These are phyloP conservation scores for Rubroboletus pulcherrimus DNA, from an alignment of 768 basidiomycete genomes.

Conservation along the genomic window DNA sequence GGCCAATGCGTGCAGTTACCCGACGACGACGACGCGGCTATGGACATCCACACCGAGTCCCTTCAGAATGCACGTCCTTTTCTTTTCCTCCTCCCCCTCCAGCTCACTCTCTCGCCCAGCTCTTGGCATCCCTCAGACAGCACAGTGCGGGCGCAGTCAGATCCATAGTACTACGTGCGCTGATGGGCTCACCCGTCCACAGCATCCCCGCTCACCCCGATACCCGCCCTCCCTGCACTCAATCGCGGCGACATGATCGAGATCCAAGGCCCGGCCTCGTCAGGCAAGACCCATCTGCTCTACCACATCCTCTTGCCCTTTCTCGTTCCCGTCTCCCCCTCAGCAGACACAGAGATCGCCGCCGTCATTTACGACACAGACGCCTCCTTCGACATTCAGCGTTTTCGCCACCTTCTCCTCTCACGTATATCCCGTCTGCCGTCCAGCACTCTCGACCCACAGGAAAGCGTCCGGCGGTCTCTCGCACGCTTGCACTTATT, in stretches of 20 bases:
- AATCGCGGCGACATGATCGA: constrained; percentile 64
- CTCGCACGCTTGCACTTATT: constrained; percentile 66
- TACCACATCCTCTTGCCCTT: constrained; percentile 60
- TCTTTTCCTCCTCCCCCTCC: not conserved
- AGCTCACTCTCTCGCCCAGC: constrained; percentile 31
- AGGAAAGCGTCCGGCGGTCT: constrained; percentile 34
- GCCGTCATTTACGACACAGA: constrained; percentile 74
- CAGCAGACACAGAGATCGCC: constrained; percentile 44
- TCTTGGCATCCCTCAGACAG: constrained; percentile 39
- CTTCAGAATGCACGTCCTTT: constrained; percentile 30
- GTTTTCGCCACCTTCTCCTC: constrained; percentile 51
- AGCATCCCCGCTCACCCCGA: constrained; percentile 23
- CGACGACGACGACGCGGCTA: not conserved
- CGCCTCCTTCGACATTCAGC: constrained; percentile 53
- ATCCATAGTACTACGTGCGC: not conserved
- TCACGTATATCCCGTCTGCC: constrained; percentile 38
- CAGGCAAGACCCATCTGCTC: constrained; percentile 78
- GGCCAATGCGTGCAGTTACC: not conserved
- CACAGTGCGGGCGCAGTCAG: constrained; percentile 31
- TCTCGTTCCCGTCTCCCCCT: constrained; percentile 44
- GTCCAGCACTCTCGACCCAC: constrained; percentile 13
- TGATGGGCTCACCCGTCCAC: constrained; percentile 30
- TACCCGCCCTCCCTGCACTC: constrained; percentile 29
- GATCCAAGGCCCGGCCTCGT: constrained; percentile 68
- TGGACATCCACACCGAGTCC: constrained; percentile 28